Base-by-base conservation (phyloP, 192 early-diverging fungal species). In the Backusella westeae region DNA sequence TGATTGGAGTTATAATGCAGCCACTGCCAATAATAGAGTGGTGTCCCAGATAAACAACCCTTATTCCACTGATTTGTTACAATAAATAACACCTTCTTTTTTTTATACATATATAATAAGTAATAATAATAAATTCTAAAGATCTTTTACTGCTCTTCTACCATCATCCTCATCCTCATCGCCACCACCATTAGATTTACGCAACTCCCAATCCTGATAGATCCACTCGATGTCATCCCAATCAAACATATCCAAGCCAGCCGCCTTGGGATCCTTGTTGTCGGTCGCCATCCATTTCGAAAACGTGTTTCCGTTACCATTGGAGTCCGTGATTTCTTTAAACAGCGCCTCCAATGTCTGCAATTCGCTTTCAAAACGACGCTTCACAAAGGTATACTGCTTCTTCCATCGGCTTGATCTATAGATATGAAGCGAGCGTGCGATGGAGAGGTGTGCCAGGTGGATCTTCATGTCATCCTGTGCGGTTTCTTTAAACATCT, bases 21-120 rank as follows among this genome's bases (percentile, higher is more conserved):
- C 42, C 6, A 35, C 44, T 36, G 12, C 39, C 34, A 75, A 42
- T 21, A 17, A 71, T 41, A 74, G 82, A 49, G 67, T 79, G 14
- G 76, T 75, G 9, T 80, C 53, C 67, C 78, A 78, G 66, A 72
- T 72, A 38, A 72, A 56, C 19, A 83, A 83, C 38, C 82, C 82
- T 21, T 83, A 83, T 68, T 78, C 82, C 6, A 80, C 82, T 19
- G 82, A 82, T 56, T 34, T 82, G 6, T 71, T 71, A 46, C 70
- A 71, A 23, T 49, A 49, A 49, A 15, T n/a, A 49, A 49, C 46
- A 32, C 17, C 19, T 6, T 0, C n/a, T n/a, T 49, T 19, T 19
- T 17, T 49, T 1, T 49, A 6, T 49, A 19, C n/a, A 49, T 44
- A 44, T 44, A 17, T 44, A 44, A 49, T 4, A 49, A 44, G 14